Evolutionary conservation across 148 eudicot genomes (phyloP), one percentile per base, ranked within the genome.

Genomic region (Nyssa sinensis): DNA sequence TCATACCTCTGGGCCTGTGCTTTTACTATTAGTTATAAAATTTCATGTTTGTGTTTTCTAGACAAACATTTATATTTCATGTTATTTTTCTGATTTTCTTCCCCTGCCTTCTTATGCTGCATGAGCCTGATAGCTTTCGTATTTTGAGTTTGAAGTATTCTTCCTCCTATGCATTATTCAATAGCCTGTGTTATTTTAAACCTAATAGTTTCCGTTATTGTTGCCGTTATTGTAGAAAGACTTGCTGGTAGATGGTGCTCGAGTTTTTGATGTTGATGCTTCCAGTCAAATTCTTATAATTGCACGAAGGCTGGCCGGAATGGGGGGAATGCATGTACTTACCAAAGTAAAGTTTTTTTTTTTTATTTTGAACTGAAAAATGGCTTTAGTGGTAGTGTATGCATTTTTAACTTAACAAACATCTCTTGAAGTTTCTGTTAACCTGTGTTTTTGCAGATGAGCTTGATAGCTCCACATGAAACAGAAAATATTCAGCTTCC

Each of bases 191-290:
- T 70, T 27, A 19, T 64, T 24, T 32, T 71, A 31, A 37, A 65
- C 60, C 13, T 19, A 14, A 71, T 60, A 25, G 16, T 37, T 66
- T 23, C n/a, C 53, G 19, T 19, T 64, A 65, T n/a, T n/a, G n/a
- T n/a, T n/a, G n/a, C n/a, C n/a, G n/a, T n/a, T n/a, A 16, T 37
- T 75, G 66, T 77, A 95, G 98, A 78, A 78, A 69, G 97, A 87
- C 68, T 64, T 86, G 67, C 84, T 27, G 71, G 63, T 92, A 67
- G 89, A 87, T 63, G 97, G 94, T 73, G 97, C 91, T 49, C 86
- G 93, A 34, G 71, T 80, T 69, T 87, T 95, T 82, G 98, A 92
- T 66, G 69, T 89, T 66, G 97, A 92, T 88, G 80, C 85, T 76
- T 68, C 79, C 57, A 75, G 78, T 81, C 80, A 89, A 73, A 58